A percentile compares a stretch with the other conserved stretches of the same genome.
Conservation (phyloP, 2,329 filamentous ascomycete species). For the Botrytis medusae region DNA sequence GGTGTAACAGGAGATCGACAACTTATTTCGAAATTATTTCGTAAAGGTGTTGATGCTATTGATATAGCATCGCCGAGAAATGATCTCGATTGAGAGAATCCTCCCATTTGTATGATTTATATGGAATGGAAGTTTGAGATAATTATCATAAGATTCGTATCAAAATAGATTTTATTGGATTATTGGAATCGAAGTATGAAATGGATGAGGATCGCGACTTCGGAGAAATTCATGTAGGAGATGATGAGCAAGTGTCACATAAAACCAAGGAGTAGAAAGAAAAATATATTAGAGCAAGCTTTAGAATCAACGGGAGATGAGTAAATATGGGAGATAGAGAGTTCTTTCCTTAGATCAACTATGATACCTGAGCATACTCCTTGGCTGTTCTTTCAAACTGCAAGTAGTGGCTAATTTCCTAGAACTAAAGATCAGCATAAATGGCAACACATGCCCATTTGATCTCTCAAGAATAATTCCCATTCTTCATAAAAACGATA, state of each 20-base stretch:
- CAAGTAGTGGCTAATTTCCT: not conserved
- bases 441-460: not conserved
- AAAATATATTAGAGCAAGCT: not conserved
- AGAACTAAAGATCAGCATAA: conserved; percentile 3
- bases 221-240: not conserved
- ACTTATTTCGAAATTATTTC: not conserved
- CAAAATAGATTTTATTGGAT: not conserved
- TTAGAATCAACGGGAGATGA: not conserved
- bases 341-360: conserved; percentile 24
- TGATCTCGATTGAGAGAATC: not conserved
- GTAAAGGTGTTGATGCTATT: not conserved
- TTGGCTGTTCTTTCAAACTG: not conserved
- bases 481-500: not conserved
- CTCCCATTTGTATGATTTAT: not conserved
- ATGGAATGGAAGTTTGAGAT: not conserved
- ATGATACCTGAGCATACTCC: not conserved
- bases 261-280: not conserved
- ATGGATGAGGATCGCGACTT: not conserved
- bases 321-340: not conserved
- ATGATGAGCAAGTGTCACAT: not conserved
- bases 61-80: not conserved
- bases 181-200: not conserved
- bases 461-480: not conserved
- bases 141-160: not conserved
- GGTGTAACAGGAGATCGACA: not conserved